These are phyloP conservation scores for Penicillium diatomitis DNA, from an alignment of 495 filamentous ascomycete genomes.

Conservation along the genomic window DNA sequence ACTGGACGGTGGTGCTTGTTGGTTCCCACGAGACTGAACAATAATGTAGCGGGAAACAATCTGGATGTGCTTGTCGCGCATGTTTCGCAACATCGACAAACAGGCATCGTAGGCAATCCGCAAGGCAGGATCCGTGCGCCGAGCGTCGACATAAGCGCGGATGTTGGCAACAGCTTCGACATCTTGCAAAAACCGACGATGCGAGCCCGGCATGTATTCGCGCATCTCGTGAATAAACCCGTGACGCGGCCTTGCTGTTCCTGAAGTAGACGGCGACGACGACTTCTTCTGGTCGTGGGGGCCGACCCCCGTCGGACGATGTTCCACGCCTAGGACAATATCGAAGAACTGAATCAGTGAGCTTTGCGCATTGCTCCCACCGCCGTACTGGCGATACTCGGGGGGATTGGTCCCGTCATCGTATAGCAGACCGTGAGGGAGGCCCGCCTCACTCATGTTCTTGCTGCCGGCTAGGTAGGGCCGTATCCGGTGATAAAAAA, in stretches of 20 bases:
- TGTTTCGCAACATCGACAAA: constrained; percentile 76
- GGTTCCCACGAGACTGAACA: constrained; percentile 48
- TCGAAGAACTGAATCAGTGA: constrained; percentile 95
- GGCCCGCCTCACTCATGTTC: constrained; percentile 89
- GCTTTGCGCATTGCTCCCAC: constrained; percentile 92
- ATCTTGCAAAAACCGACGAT: constrained; percentile 79
- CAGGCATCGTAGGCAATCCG: constrained; percentile 83
- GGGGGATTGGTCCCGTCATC: constrained; percentile 62
- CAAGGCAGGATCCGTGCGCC: constrained; percentile 52
- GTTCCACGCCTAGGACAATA: constrained; percentile 80
- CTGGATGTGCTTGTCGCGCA: constrained; percentile 92
- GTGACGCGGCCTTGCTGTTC: constrained; percentile 40
- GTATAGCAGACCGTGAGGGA: constrained; percentile 80
- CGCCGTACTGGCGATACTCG: constrained; percentile 68
- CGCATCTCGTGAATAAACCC: constrained; percentile 97
- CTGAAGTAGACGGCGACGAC: constrained; percentile 5
- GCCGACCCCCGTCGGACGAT: constrained; percentile 78
- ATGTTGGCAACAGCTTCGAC: constrained; percentile 79
- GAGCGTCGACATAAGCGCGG: constrained; percentile 66
- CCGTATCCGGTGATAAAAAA: constrained; percentile 89
- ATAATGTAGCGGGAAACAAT: constrained; percentile 97
- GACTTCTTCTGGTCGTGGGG: constrained; percentile 14
- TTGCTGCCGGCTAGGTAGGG: constrained; percentile 93
- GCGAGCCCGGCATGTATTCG: constrained; percentile 88
- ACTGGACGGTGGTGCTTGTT: constrained; percentile 35